Conservation (phyloP, 495 filamentous ascomycete genomes). For the Aspergillus nidulans region DNA sequence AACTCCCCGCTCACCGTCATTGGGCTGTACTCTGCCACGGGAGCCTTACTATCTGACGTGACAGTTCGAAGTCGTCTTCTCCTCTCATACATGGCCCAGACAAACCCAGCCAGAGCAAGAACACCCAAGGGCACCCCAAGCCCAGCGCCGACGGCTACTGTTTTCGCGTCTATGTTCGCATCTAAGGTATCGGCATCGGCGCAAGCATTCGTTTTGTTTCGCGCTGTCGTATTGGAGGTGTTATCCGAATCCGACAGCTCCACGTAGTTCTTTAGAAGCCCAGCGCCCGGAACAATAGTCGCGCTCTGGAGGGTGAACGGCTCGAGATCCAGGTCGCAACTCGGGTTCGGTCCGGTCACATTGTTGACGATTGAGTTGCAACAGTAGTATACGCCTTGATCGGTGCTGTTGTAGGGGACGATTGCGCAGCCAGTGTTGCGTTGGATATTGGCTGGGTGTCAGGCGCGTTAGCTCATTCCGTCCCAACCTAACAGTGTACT, state of each 20-base stretch:
- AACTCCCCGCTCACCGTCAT: too few species aligned
- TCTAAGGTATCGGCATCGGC: too few species aligned
- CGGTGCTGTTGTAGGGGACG: neutral
- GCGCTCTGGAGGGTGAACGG: neutral
- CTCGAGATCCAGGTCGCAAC: neutral
- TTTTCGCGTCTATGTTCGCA: too few species aligned
- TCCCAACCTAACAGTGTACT: too few species aligned
- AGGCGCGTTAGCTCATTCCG: neutral
- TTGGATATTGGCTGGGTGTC: neutral
- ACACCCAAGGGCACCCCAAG: neutral
- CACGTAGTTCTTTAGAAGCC: neutral
- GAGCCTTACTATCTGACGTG: too few species aligned
- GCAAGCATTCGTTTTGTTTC: too few species aligned
- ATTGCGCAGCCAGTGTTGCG: neutral
- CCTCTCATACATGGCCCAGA: neutral
- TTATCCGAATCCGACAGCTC: neutral
- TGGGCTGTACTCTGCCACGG: too few species aligned
- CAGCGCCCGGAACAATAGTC: neutral
- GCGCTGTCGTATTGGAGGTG: neutral
- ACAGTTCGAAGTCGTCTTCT: neutral
- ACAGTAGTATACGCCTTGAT: neutral
- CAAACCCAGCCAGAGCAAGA: neutral
- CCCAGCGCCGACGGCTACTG: neutral
- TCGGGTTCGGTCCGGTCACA: neutral
- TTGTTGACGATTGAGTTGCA: neutral